phyloP scores from a whole-genome alignment of 106 monocot genomes.

The Ottelia alismoides region DNA sequence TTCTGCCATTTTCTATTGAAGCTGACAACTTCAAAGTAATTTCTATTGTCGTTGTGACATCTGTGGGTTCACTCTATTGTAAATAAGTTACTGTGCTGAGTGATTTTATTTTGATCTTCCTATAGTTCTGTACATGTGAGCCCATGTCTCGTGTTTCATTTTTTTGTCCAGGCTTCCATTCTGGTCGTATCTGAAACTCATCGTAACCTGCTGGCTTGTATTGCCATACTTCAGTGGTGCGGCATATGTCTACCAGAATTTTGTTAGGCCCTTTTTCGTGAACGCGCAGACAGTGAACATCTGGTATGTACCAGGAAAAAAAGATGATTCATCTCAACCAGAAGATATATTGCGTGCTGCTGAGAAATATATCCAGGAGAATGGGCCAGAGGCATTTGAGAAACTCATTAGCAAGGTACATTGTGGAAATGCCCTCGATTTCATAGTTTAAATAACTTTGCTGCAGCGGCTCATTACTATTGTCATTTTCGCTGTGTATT shows the following conservation, averaged over 20 bases:
- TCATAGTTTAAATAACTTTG: too few relatives aligned
- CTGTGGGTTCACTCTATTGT: too few relatives aligned
- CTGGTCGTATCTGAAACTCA: conserved; percentile 78
- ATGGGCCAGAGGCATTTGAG: conserved; percentile 75
- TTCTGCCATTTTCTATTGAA: too few relatives aligned
- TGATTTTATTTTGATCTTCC: too few relatives aligned
- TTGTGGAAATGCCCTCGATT: too few relatives aligned
- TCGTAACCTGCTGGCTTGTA: conserved; percentile 78
- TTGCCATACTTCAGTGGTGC: conserved; percentile 92
- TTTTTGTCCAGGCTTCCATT: conserved; percentile 83
- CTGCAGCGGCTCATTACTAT: too few relatives aligned
- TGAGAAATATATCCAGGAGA: conserved; percentile 58
- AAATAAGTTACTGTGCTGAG: too few relatives aligned
- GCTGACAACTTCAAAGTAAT: too few relatives aligned
- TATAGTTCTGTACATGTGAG: too few relatives aligned
- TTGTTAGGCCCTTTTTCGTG: conserved; percentile 38
- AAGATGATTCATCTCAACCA: conserved; percentile 21
- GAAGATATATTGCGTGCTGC: conserved; percentile 70
- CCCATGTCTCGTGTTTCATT: too few relatives aligned
- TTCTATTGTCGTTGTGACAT: too few relatives aligned
- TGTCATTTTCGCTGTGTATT: too few relatives aligned
- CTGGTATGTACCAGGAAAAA: conserved; percentile 38
- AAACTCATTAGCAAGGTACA: conserved; percentile 75
- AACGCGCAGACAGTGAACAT: conserved; percentile 42
- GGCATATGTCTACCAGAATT: conserved; percentile 76